These are phyloP conservation scores for Coemansia sp. DNA, from an alignment of 192 early-diverging fungal species.

Conservation along the genomic window DNA sequence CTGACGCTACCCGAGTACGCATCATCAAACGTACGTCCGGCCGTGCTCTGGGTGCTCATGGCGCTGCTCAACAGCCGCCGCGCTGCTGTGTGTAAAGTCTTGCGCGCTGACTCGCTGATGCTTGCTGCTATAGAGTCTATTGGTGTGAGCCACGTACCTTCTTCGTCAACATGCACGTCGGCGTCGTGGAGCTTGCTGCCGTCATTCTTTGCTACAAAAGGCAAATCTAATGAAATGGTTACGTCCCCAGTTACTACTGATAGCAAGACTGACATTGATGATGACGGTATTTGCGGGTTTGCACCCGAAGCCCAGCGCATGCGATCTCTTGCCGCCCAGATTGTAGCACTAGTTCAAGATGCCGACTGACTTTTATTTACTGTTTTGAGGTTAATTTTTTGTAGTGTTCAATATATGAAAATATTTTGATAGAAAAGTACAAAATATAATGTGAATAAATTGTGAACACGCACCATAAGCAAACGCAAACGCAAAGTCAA, in stretches of 20 bases:
- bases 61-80: constrained; percentile 25
- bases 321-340: constrained; percentile 24
- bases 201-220: constrained; percentile 1
- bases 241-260: not conserved
- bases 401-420: not conserved
- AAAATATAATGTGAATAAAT: too few species aligned
- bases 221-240: not conserved
- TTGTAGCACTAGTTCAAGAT: constrained; percentile 12
- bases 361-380: not conserved
- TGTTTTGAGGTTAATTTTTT: not conserved
- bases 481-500: too few species aligned
- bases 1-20: constrained; percentile 22
- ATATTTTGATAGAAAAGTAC: too few species aligned
- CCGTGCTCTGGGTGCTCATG: constrained; percentile 31
- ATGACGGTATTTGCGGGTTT: not conserved
- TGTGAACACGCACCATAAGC: too few species aligned
- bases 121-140: constrained; percentile 30
- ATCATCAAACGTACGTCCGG: constrained; percentile 23
- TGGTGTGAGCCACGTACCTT: not conserved
- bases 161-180: not conserved
- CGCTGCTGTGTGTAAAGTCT: constrained; percentile 12
- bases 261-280: not conserved
- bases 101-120: constrained; percentile 24
- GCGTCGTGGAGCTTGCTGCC: constrained; percentile 18
- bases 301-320: constrained; percentile 16